phyloP scores from a whole-genome alignment of 257 asterid species.

The Solanum ossicruentum region DNA sequence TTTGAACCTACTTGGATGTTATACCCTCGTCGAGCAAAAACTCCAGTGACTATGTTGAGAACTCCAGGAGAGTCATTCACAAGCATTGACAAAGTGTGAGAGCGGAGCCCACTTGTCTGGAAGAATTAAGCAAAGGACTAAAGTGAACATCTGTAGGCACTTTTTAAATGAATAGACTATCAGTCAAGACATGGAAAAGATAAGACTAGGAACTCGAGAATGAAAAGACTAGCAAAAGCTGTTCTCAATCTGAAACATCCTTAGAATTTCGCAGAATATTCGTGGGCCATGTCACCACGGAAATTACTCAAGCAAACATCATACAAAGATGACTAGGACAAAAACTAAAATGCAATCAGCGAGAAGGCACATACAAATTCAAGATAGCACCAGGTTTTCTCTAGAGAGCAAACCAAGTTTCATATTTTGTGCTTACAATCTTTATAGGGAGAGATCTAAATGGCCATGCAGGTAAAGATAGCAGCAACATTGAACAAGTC shows the following conservation, averaged over 20 bases:
- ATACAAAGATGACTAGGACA: neutral
- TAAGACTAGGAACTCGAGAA: neutral
- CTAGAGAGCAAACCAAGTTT: neutral
- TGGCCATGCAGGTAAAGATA: neutral
- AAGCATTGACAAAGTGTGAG: constrained; percentile 90
- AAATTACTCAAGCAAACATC: neutral
- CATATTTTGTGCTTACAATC: neutral
- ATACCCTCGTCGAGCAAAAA: constrained; percentile 94
- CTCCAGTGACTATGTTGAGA: constrained; percentile 84
- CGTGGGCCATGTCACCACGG: neutral
- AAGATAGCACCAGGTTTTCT: neutral
- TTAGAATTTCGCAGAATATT: neutral
- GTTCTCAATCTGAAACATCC: neutral
- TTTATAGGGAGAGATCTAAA: neutral
- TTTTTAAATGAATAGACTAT: neutral
- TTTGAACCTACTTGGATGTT: constrained; percentile 63
- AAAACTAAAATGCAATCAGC: neutral
- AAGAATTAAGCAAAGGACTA: constrained; percentile 5
- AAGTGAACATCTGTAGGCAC: neutral
- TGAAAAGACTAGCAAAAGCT: neutral
- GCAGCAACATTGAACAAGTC: neutral
- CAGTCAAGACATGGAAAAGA: neutral
- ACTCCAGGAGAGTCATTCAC: constrained; percentile 97
- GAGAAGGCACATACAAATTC: neutral
- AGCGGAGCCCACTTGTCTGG: constrained; percentile 87